These are phyloP conservation scores for Alternaria sp. DNA, from an alignment of 2,329 filamentous ascomycete species.

Conservation along the genomic window DNA sequence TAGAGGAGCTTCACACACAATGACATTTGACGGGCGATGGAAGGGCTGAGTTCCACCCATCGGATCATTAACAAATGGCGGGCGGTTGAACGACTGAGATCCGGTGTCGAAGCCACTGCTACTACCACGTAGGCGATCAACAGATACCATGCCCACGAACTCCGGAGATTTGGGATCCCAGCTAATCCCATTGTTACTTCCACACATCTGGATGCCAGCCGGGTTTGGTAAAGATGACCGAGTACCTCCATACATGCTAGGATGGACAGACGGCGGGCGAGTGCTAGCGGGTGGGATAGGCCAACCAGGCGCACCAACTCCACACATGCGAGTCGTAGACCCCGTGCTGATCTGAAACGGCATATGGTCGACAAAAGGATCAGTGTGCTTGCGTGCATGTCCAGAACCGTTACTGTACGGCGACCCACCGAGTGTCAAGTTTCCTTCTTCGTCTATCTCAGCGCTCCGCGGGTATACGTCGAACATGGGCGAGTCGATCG, in stretches of 20 bases:
- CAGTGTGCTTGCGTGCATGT: constrained; percentile 6
- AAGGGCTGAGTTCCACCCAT: not conserved
- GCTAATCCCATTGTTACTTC: not conserved
- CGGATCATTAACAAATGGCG: not conserved
- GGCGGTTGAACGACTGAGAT: not conserved
- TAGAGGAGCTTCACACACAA: not conserved
- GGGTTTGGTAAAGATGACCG: not conserved
- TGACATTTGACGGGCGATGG: not conserved
- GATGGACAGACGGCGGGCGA: not conserved
- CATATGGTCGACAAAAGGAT: constrained; percentile 8
- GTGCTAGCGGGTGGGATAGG: not conserved
- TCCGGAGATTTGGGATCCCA: not conserved
- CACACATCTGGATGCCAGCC: not conserved
- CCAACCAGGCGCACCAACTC: not conserved
- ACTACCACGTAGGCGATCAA: not conserved
- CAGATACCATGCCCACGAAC: not conserved
- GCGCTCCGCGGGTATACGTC: not conserved
- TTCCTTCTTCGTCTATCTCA: not conserved
- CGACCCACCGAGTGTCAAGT: not conserved
- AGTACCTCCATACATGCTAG: not conserved
- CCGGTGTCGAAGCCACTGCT: not conserved
- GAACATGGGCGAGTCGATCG: not conserved
- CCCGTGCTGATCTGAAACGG: too few relatives aligned
- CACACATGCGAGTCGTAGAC: not conserved
- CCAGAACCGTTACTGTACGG: not conserved